Conservation (phyloP, 495 filamentous ascomycete genomes). For the Collariella sp. region DNA sequence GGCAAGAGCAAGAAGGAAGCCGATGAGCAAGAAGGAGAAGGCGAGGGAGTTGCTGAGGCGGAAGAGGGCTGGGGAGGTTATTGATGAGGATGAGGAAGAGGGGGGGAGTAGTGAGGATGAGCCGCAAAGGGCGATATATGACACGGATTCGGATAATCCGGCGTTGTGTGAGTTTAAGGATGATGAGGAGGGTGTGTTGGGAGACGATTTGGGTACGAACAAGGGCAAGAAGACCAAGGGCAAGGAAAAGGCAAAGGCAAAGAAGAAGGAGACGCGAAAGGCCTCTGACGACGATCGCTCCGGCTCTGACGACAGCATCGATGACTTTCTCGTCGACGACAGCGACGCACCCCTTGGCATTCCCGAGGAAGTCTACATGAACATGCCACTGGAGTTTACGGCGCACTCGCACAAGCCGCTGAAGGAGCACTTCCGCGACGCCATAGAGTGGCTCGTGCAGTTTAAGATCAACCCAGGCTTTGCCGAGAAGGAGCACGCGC, state of each 20-base stretch:
- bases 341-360: slow-evolving; percentile 54
- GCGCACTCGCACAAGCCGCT: slow-evolving; percentile 55
- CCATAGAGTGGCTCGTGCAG: slow-evolving; percentile 73
- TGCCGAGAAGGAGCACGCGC: slow-evolving; percentile 41
- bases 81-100: slow-evolving; percentile 32
- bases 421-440: slow-evolving; percentile 69
- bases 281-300: slow-evolving; percentile 17
- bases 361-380: slow-evolving; percentile 35
- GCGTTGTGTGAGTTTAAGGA: slow-evolving; percentile 41
- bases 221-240: slow-evolving; percentile 11
- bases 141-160: slow-evolving; percentile 32
- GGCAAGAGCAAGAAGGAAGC: not conserved
- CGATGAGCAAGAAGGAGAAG: slow-evolving; percentile 21
- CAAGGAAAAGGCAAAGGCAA: slow-evolving; percentile 9
- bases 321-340: slow-evolving; percentile 64
- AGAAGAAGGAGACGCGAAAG: slow-evolving; percentile 1
- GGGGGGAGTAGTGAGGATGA: slow-evolving; percentile 31
- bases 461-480: slow-evolving; percentile 68
- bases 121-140: slow-evolving; percentile 30
- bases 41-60: slow-evolving; percentile 23
- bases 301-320: slow-evolving; percentile 53
- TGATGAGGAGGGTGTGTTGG: slow-evolving; percentile 30
- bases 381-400: slow-evolving; percentile 67
- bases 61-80: slow-evolving; percentile 48
- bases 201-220: slow-evolving; percentile 17